A percentile compares a stretch with the other conserved stretches of the same genome.
These are phyloP conservation scores for Cubamyces lactineus DNA, from an alignment of 768 basidiomycete species.

Conservation along the genomic window DNA sequence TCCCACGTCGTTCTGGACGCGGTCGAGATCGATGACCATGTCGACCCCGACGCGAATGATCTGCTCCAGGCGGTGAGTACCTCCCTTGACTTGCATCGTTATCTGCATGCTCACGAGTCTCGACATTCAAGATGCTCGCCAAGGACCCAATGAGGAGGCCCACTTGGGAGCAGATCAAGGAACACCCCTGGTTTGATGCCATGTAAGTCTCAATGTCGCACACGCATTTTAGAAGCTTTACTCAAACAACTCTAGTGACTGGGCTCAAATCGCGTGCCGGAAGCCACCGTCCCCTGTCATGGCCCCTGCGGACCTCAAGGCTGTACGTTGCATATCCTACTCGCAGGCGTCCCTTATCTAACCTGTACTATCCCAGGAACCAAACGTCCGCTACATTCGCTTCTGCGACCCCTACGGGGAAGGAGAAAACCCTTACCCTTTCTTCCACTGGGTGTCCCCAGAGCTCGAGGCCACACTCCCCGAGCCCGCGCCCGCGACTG, in stretches of 20 bases:
- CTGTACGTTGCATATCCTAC: neutral
- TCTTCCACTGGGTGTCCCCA: constrained; percentile 5
- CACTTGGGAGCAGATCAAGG: constrained; percentile 11
- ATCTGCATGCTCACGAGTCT: no score
- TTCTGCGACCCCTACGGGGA: constrained; percentile 1
- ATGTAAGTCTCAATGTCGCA: neutral
- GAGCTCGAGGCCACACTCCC: neutral
- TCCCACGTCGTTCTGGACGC: neutral
- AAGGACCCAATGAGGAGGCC: constrained; percentile 5
- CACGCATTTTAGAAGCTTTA: neutral
- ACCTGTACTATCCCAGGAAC: neutral
- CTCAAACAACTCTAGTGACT: neutral
- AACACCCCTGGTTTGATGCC: constrained; percentile 8
- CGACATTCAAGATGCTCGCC: neutral
- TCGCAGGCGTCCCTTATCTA: neutral
- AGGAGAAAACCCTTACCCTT: neutral
- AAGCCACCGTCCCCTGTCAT: neutral
- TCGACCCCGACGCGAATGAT: constrained; percentile 7
- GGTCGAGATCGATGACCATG: neutral
- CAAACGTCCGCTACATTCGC: neutral
- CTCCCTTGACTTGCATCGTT: neutral
- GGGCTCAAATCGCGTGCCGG: constrained; percentile 2
- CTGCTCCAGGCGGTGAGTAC: constrained; percentile 4
- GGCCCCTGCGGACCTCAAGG: neutral
- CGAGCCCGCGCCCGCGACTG: neutral